phyloP scores from a whole-genome alignment of 2,329 filamentous ascomycete genomes.

The Aspergillus candidus region DNA sequence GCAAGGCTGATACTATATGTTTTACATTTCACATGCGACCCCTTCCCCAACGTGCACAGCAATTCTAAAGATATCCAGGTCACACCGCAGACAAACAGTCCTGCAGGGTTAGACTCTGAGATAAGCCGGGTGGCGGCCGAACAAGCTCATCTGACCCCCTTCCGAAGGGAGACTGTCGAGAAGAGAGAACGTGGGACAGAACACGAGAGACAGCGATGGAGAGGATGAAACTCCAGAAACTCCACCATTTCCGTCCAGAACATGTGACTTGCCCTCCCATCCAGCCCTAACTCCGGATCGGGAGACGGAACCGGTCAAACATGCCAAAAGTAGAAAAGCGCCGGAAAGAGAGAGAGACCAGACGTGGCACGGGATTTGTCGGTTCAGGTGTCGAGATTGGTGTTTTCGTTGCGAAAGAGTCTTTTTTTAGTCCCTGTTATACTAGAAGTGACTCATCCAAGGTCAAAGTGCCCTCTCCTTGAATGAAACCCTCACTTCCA shows the following conservation, averaged over 20 bases:
- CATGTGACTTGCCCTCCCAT: slow-evolving; percentile 5
- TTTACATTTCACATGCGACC: no score
- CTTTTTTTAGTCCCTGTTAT: background rate
- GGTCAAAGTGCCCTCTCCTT: slow-evolving; percentile 12
- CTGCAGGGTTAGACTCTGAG: no score
- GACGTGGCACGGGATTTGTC: no score
- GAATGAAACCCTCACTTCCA: slow-evolving; percentile 24
- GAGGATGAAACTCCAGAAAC: background rate
- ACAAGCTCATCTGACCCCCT: no score
- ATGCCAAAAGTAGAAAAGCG: background rate
- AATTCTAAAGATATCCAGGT: no score
- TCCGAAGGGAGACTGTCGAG: no score
- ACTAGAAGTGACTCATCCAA: slow-evolving; percentile 3
- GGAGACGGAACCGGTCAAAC: background rate
- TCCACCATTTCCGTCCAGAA: background rate
- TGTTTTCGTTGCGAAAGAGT: no score
- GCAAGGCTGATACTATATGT: no score
- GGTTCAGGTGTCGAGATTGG: no score
- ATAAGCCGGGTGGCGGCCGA: no score
- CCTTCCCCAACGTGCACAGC: no score
- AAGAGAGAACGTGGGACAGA: background rate
- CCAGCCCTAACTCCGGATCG: slow-evolving; percentile 4
- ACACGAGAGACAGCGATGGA: slow-evolving; percentile 1
- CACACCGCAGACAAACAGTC: no score
- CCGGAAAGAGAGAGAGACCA: background rate